phyloP scores from a whole-genome alignment of 352 stramenopile species.

The Phytophthora cryptogea region DNA sequence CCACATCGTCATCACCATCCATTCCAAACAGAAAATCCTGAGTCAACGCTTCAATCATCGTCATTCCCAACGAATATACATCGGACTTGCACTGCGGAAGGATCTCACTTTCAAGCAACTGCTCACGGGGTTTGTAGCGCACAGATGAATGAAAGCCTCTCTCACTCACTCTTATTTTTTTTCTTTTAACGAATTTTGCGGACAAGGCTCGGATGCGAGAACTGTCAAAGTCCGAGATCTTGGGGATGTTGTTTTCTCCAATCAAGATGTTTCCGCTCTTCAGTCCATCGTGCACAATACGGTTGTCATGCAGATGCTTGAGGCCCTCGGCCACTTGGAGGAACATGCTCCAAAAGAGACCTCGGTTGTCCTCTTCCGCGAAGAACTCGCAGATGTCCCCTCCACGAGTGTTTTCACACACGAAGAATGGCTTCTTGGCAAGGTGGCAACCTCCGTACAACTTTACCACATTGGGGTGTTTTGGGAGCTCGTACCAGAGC shows the following conservation, averaged over 20 bases:
- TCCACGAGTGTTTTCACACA: conserved; percentile 28
- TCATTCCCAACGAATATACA: conserved; percentile 40
- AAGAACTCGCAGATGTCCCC: conserved; percentile 28
- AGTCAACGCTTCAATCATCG: conserved; percentile 34
- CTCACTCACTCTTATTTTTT: conserved; percentile 7
- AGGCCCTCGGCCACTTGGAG: conserved; percentile 43
- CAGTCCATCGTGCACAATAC: conserved; percentile 75
- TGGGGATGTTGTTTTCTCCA: conserved; percentile 29
- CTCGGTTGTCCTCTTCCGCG: not conserved
- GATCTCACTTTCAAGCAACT: no score
- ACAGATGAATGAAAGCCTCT: conserved; percentile 1
- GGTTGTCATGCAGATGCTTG: conserved; percentile 50
- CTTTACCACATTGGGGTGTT: conserved; percentile 30
- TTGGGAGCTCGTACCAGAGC: conserved; percentile 31
- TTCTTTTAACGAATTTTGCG: not conserved
- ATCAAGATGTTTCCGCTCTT: conserved; percentile 84
- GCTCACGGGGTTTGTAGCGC: conserved; percentile 30
- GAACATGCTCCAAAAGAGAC: conserved; percentile 25
- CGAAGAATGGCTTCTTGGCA: conserved; percentile 16
- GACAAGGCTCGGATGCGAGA: conserved; percentile 19
- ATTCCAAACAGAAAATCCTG: conserved; percentile 14
- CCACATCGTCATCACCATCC: conserved; percentile 2
- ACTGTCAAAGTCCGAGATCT: conserved; percentile 36
- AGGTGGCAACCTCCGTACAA: conserved; percentile 40
- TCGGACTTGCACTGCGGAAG: no score